Base-by-base conservation (phyloP, 192 early-diverging fungal genomes). In the Geranomyces michiganensis region DNA sequence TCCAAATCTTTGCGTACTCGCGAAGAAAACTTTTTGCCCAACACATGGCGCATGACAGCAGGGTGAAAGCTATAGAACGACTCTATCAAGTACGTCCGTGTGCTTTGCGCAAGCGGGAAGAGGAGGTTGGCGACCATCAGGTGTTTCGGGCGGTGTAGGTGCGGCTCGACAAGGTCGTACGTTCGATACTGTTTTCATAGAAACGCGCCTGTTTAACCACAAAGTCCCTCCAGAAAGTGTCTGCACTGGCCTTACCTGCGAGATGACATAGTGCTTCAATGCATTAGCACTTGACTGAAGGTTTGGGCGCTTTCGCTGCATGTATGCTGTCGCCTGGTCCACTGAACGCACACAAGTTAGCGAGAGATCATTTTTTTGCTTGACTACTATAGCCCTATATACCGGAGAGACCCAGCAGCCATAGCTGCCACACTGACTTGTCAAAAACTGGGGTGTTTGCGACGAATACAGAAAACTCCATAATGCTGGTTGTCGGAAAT, bases 1-100 rank as follows among this genome's bases (percentile, higher is more conserved):
- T 87, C 83, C 36, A 84, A 61, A 27, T 82, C 85, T 51, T 81
- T 85, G n/a, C 81, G 21, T 5, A 72, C 68, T 36, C 83, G 55
- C 12, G 81, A 77, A 0, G 80, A 85, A 14, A 87, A 62, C 67
- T 85, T 87, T 59, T 87, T 87, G 61, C 85, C 85, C 14, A 87
- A 72, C 7, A 83, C 30, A 32, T 81, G 78, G 7, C 83, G 56
- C 56, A 85, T 56, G 26, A 86, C 82, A 31, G 59, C 53, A 26
- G 65, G 70, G 19, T 81, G 76, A 61, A 84, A 81, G 27, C 48
- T 24, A 66, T 87, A 87, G 69, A 85, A 87, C 15, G 79, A 70
- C 46, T 79, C 74, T 43, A 85, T 80, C 24, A 85, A 68, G 29
- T 53, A 78, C 41, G 60, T 22, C 29, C 55, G 62, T 6, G 76